Evolutionary conservation across 306 rosid species (phyloP), one percentile per base, ranked within the genome.

Genomic region (Trifolium repens): DNA sequence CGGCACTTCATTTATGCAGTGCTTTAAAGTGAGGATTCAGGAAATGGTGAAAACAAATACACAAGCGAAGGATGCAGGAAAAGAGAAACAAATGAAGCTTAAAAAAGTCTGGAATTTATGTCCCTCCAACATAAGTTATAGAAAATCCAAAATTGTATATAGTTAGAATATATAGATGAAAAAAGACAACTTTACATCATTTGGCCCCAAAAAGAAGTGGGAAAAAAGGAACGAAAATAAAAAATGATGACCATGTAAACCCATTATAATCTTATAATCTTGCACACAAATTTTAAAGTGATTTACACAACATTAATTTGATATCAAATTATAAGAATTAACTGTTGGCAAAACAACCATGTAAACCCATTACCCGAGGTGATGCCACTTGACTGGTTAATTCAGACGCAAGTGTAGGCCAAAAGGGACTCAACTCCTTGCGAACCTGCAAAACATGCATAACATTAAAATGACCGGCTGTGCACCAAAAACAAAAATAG

Each of bases 361-460:
- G 43, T 42, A 60, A 81, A 50, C 7, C 70, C 16, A 42, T 69
- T 87, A 90, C 98, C 71, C 71, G 82, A 79, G 79, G 80, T 46
- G 80, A 78, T 43, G 83, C 84, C 7, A 6, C 80, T 73, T 75
- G 84, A 79, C 79, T 64, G 67, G 54, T 81, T 80, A 90, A 32
- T 11, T 67, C 42, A 78, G 68, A 68, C 3, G 87, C 90, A 82
- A 94, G 97, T 16, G 79, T 72, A 58, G 96, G 91, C 98, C 98
- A 94, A 79, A 85, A 94, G 62, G 86, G 67, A 80, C 93, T 78
- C 54, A 94, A 76, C 70, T 85, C 78, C 68, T 43, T 47, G 55
- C 97, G 93, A 73, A 94, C 98, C 98, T 94, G 89, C 50, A 80
- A 84, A 13, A 71, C 35, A 75, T 46, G 24, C 49, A 79, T 72